Evolutionary conservation across 768 basidiomycete species (phyloP).

Genomic region (Boletellus emodensis): DNA sequence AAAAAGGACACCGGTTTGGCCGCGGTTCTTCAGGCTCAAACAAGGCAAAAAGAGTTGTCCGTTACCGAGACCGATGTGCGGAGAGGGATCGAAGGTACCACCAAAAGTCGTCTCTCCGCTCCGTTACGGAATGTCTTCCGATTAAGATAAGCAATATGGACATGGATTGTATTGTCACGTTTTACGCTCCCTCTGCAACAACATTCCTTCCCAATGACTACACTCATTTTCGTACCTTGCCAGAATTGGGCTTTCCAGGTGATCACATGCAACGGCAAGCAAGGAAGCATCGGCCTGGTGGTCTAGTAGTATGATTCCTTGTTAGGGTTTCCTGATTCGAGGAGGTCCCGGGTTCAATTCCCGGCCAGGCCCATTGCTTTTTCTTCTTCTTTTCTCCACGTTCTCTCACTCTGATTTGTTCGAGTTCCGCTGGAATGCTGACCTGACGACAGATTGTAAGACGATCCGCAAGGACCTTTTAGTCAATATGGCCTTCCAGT

Average conservation of each 20-base stretch:
- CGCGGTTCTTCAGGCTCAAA: slow-evolving; percentile 1
- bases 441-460: too few relatives aligned
- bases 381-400: background rate
- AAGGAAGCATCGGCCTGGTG: slow-evolving; percentile 37
- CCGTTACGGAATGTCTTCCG: slow-evolving; percentile 32
- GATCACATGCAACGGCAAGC: background rate
- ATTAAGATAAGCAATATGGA: slow-evolving; percentile 18
- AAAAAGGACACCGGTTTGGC: slow-evolving; percentile 14
- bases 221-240: background rate
- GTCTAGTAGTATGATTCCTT: slow-evolving; percentile 55
- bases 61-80: slow-evolving; percentile 17
- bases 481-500: too few relatives aligned
- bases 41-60: slow-evolving; percentile 13
- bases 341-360: slow-evolving; percentile 62
- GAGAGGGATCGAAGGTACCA: slow-evolving; percentile 23
- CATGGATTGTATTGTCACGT: background rate
- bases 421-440: too few relatives aligned
- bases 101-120: slow-evolving; percentile 25
- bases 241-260: background rate
- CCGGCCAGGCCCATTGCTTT: slow-evolving; percentile 43
- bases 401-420: too few relatives aligned
- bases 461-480: too few relatives aligned
- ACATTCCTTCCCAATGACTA: slow-evolving; percentile 8
- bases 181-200: slow-evolving; percentile 8
- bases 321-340: slow-evolving; percentile 45